phyloP scores from a whole-genome alignment of 2,329 filamentous ascomycete species.

The Sporothrix variecibatus region DNA sequence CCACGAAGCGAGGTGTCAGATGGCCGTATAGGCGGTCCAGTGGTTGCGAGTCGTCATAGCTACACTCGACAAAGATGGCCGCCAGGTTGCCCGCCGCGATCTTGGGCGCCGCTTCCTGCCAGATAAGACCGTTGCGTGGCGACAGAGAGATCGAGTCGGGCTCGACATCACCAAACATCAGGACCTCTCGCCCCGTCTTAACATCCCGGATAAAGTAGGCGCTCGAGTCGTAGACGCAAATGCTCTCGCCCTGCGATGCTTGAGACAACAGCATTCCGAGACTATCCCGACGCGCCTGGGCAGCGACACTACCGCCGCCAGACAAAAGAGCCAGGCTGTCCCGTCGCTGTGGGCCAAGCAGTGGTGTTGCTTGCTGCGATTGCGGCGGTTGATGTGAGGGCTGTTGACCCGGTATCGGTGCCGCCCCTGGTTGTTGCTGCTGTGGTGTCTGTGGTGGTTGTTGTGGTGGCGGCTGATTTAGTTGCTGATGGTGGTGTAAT shows the following conservation, averaged over 20 bases:
- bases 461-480: background rate
- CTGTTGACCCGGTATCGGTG: background rate
- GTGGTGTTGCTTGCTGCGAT: background rate
- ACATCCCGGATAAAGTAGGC: slow-evolving; percentile 89
- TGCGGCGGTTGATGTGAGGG: slow-evolving; percentile 6
- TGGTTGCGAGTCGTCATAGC: slow-evolving; percentile 78
- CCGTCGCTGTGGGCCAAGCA: slow-evolving; percentile 25
- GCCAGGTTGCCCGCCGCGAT: slow-evolving; percentile 70
- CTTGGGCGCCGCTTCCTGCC: slow-evolving; percentile 86
- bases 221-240: slow-evolving; percentile 81
- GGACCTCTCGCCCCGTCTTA: slow-evolving; percentile 69
- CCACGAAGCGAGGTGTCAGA: slow-evolving; percentile 77
- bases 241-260: slow-evolving; percentile 44
- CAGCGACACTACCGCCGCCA: slow-evolving; percentile 8
- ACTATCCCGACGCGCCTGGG: slow-evolving; percentile 18
- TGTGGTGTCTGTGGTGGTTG: slow-evolving; percentile 7
- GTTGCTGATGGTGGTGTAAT: slow-evolving; percentile 26
- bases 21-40: slow-evolving; percentile 85
- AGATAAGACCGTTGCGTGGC: slow-evolving; percentile 79
- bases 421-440: background rate
- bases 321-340: slow-evolving; percentile 28
- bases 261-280: background rate
- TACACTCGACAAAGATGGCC: slow-evolving; percentile 94
- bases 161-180: slow-evolving; percentile 95
- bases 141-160: slow-evolving; percentile 82